These are phyloP conservation scores for Epithemia pelagica DNA, from an alignment of 108 stramenopile species.

Conservation along the genomic window DNA sequence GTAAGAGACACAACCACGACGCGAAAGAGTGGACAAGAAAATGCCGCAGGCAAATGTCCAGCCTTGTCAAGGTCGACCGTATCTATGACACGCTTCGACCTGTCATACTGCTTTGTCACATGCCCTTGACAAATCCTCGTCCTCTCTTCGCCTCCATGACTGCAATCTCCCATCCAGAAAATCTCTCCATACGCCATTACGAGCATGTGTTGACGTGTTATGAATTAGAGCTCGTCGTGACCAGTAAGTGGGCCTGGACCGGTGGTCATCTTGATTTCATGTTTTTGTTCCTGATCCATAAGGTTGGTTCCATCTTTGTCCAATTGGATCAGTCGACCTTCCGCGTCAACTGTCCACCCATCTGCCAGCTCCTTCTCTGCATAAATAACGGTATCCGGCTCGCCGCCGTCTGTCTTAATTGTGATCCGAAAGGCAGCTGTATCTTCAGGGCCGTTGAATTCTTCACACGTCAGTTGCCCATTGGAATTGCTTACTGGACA, in stretches of 20 bases:
- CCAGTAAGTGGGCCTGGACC: too few relatives aligned
- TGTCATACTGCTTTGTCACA: not conserved
- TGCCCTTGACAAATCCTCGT: not conserved
- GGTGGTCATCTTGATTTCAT: too few relatives aligned
- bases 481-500: not conserved
- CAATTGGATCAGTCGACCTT: not conserved
- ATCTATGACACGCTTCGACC: not conserved
- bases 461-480: not conserved
- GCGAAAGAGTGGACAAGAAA: not conserved
- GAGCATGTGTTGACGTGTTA: too few relatives aligned
- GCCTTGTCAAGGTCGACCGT: not conserved
- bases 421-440: not conserved
- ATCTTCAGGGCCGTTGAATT: not conserved
- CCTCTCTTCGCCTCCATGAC: not conserved
- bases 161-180: not conserved
- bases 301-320: too few relatives aligned
- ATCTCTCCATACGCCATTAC: too few relatives aligned
- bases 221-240: too few relatives aligned
- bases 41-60: not conserved
- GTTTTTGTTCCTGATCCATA: too few relatives aligned
- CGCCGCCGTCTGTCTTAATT: not conserved
- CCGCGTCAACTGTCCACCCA: not conserved
- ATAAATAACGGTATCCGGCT: not conserved
- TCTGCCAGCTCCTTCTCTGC: not conserved
- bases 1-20: too few relatives aligned